Conservation (phyloP, 148 eudicot genomes). For the Amaranthus cruentus region DNA sequence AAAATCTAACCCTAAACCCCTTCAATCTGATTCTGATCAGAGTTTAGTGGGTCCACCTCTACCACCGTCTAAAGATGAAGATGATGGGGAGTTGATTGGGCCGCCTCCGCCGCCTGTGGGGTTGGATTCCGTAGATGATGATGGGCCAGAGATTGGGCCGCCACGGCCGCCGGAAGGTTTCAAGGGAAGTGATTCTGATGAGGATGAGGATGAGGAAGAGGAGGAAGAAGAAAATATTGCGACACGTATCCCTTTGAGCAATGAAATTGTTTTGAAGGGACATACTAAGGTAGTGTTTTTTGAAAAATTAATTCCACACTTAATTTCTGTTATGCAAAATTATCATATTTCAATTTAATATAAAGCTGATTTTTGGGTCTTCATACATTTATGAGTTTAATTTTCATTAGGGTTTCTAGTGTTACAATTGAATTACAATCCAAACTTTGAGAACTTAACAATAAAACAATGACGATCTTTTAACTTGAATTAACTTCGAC, state of each 20-base stretch:
- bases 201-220: conserved; percentile 42
- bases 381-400: too few species aligned
- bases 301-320: background rate
- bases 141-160: conserved; percentile 45
- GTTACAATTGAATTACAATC: too few species aligned
- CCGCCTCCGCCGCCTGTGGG: conserved; percentile 37
- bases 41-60: conserved; percentile 37
- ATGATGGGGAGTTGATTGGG: conserved; percentile 40
- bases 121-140: conserved; percentile 28
- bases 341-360: too few species aligned
- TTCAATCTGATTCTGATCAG: conserved; percentile 9
- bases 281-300: conserved; percentile 58
- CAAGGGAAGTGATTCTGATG: conserved; percentile 24
- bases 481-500: too few species aligned
- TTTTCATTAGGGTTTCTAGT: too few species aligned
- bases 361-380: too few species aligned
- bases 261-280: conserved; percentile 91
- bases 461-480: too few species aligned
- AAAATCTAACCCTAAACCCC: conserved; percentile 34
- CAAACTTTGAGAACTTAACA: too few species aligned
- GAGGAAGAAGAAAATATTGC: conserved; percentile 36
- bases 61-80: conserved; percentile 24
- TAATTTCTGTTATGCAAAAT: background rate
- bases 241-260: conserved; percentile 61
- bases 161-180: conserved; percentile 40